Evolutionary conservation across 2,329 filamentous ascomycete species (phyloP), one percentile per base, ranked within the genome.

Genomic region (Plenodomus tracheiphilus): DNA sequence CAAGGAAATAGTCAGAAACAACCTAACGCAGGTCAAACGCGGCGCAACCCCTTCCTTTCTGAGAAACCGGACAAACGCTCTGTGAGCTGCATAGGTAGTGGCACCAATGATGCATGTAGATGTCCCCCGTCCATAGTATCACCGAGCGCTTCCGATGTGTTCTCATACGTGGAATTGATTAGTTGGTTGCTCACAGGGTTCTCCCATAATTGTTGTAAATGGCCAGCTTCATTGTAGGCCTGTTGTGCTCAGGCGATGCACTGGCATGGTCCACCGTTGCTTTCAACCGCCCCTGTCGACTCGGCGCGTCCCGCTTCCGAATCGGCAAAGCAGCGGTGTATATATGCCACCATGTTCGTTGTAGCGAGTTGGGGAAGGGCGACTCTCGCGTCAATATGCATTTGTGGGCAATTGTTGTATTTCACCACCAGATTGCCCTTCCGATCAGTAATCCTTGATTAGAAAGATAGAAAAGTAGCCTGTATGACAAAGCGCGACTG

Each of bases 261-360:
- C 10, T 25, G 22, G 10, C 22, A 25, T 25, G 22, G 5, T 25
- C 22, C 22, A 25, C 28, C 28, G 11, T 15, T 32, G 28, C 28
- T 32, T 32, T 7, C 28, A 32, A 4, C 28, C 28, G 28, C 28
- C 28, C 13, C 28, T 32, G 28, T 32, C 28, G 13, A 11, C 22
- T 10, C 22, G 41, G 41, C 20, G 19, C 41, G 34, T 43, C 41
- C 41, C 41, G 41, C 41, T 43, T 18, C n/a, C 41, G 41, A 9
- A 30, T 15, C 41, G 41, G 41, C 41, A 43, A 43, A 43, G 32
- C 32, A 43, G 41, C 41, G 41, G 41, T 43, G 41, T 37, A 43
- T 25, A 43, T 25, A 15, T 9, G 13, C 15, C 18, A 17, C 13
- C 34, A 37, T 38, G 20, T 4, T 32, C 28, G 28, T 15, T 11